Percentiles rank a stretch among this genome's conserved stretches.
These are phyloP conservation scores for Vanrija sp. DNA, from an alignment of 1,284 basidiomycete genomes.

Conservation along the genomic window DNA sequence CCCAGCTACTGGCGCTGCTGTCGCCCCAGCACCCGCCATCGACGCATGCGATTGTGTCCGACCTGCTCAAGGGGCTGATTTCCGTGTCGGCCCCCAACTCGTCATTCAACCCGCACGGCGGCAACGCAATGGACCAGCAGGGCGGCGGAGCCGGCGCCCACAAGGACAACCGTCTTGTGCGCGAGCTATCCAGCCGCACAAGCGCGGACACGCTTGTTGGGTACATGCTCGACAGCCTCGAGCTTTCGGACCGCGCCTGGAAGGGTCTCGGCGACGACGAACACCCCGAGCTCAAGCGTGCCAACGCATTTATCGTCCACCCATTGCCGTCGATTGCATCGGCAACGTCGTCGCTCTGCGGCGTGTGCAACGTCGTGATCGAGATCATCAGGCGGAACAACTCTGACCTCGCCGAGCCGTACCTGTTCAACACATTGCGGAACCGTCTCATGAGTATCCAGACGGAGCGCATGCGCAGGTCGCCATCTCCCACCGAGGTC, in stretches of 20 bases:
- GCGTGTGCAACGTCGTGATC: conserved; percentile 85
- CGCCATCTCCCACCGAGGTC: conserved; percentile 3
- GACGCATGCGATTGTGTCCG: conserved; percentile 81
- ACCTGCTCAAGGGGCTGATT: conserved; percentile 91
- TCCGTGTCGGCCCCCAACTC: conserved; percentile 83
- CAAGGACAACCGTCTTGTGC: conserved; percentile 71
- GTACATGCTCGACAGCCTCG: conserved; percentile 74
- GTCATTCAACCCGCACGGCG: conserved; percentile 54
- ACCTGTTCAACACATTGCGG: conserved; percentile 91
- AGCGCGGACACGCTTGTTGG: conserved; percentile 69
- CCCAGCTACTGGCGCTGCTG: conserved; percentile 73
- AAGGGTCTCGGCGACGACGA: conserved; percentile 23
- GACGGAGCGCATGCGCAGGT: conserved; percentile 9
- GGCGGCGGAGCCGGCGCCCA: conserved; percentile 25
- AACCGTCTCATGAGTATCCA: conserved; percentile 77
- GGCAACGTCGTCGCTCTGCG: conserved; percentile 80
- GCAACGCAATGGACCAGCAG: conserved; percentile 59
- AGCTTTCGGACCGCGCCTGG: conserved; percentile 40
- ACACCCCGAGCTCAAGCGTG: conserved; percentile 14
- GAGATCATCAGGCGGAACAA: conserved; percentile 99
- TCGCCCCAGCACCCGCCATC: conserved; percentile 73
- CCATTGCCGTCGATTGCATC: conserved; percentile 65
- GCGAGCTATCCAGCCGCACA: conserved; percentile 76
- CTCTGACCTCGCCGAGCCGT: conserved; percentile 97
- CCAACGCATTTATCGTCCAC: conserved; percentile 42